Conservation (phyloP, 805 yeast species). For the Sungouiella blattae region DNA sequence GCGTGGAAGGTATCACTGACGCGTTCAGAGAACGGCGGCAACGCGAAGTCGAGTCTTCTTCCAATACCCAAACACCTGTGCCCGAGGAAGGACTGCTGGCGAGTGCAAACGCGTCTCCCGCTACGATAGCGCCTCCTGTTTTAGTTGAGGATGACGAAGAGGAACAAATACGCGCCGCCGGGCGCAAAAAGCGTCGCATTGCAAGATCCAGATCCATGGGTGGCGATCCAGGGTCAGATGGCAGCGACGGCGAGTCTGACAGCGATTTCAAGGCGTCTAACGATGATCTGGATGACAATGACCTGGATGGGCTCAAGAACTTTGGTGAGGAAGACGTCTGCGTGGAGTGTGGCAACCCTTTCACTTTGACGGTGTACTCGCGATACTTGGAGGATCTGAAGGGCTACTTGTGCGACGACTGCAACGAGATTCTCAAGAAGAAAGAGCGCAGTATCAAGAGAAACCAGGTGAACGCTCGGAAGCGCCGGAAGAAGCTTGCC, state of each 20-base stretch:
- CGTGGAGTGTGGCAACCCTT: constrained; percentile 56
- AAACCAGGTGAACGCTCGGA: constrained; percentile 62
- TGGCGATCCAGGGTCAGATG: not conserved
- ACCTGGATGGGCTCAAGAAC: constrained; percentile 21
- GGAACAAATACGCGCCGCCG: constrained; percentile 2
- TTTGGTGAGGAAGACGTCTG: constrained; percentile 59
- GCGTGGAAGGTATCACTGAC: constrained; percentile 88
- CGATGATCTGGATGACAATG: constrained; percentile 19
- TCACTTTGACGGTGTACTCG: constrained; percentile 66
- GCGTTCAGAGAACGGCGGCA: constrained; percentile 51
- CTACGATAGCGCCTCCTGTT: not conserved
- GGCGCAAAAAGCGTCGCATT: not conserved
- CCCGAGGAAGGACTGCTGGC: not conserved
- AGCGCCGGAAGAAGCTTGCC: constrained; percentile 74
- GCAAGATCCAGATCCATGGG: constrained; percentile 2
- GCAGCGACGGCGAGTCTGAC: constrained; percentile 1
- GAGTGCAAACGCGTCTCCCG: not conserved
- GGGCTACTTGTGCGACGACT: constrained; percentile 67
- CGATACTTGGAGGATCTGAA: constrained; percentile 45
- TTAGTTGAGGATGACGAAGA: constrained; percentile 9
- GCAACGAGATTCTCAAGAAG: constrained; percentile 43
- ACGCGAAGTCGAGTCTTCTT: constrained; percentile 6
- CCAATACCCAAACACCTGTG: not conserved
- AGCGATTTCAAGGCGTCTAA: constrained; percentile 1
- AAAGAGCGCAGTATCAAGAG: constrained; percentile 44